Evolutionary conservation across 129 eudicot genomes (phyloP).

Genomic region (Oenanthe sinensis): DNA sequence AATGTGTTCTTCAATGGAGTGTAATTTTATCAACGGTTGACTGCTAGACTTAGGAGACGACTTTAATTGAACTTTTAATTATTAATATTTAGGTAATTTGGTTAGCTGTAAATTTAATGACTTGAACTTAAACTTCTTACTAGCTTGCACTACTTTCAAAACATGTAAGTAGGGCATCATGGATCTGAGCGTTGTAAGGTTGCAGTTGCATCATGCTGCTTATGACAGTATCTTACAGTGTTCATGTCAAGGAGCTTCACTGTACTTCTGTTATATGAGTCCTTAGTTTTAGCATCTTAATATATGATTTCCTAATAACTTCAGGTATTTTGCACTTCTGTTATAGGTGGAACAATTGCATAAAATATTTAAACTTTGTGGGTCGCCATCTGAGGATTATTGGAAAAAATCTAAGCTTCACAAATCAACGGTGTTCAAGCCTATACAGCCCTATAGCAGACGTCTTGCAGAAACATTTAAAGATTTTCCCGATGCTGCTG

Average conservation of each 20-base stretch:
- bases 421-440: slow-evolving; percentile 66
- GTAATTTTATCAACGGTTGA: neutral
- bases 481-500: slow-evolving; percentile 59
- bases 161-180: neutral
- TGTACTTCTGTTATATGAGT: neutral
- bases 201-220: neutral
- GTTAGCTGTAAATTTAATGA: neutral
- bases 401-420: slow-evolving; percentile 71
- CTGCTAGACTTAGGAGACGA: neutral
- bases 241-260: neutral
- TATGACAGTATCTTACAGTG: neutral
- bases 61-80: neutral
- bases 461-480: slow-evolving; percentile 59
- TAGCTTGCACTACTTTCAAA: neutral
- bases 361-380: slow-evolving; percentile 88
- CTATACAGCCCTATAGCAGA: slow-evolving; percentile 55
- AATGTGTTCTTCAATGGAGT: neutral
- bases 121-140: neutral
- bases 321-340: neutral
- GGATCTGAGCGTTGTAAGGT: neutral
- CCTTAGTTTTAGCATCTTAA: neutral
- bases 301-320: neutral
- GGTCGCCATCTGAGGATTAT: slow-evolving; percentile 82
- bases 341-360: slow-evolving; percentile 84
- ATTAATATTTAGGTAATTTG: neutral